phyloP scores from a whole-genome alignment of 345 rosid species.

The Viola odorata region DNA sequence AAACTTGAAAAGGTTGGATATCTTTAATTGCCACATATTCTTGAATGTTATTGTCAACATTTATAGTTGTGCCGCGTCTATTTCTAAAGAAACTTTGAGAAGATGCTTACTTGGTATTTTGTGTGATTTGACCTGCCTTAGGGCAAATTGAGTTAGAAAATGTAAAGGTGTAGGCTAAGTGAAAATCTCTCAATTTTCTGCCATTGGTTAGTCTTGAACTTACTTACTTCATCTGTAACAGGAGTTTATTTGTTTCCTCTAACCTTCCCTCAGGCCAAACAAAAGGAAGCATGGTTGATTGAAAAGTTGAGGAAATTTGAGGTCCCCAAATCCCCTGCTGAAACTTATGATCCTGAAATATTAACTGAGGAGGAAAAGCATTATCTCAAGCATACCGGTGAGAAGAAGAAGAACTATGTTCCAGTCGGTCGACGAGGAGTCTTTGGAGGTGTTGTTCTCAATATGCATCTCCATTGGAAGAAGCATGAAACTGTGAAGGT shows the following conservation, averaged over 20 bases:
- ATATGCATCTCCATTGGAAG: slow-evolving; percentile 98
- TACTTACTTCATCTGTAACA: too few species aligned
- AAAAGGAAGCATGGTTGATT: slow-evolving; percentile 85
- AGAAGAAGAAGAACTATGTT: slow-evolving; percentile 77
- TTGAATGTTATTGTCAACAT: not conserved
- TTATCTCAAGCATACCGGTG: slow-evolving; percentile 84
- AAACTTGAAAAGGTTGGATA: slow-evolving; percentile 75
- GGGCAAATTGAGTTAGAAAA: too few species aligned
- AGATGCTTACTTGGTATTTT: too few species aligned
- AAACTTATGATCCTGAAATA: slow-evolving; percentile 69
- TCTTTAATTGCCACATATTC: not conserved
- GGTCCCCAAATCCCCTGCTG: slow-evolving; percentile 47
- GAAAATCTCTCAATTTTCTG: too few species aligned
- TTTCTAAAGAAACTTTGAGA: too few species aligned
- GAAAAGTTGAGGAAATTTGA: slow-evolving; percentile 81
- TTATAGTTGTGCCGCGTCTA: too few species aligned
- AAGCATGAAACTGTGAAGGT: slow-evolving; percentile 92
- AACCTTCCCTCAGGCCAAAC: slow-evolving; percentile 52
- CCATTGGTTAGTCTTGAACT: too few species aligned
- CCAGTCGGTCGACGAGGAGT: slow-evolving; percentile 91
- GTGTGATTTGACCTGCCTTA: too few species aligned
- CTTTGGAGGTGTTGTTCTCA: slow-evolving; percentile 91
- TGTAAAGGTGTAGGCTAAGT: too few species aligned
- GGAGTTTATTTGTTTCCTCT: not conserved
- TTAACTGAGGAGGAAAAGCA: slow-evolving; percentile 91